Base-by-base conservation (phyloP, 2,329 filamentous ascomycete genomes). In the Bimuria novae-zelandiae region DNA sequence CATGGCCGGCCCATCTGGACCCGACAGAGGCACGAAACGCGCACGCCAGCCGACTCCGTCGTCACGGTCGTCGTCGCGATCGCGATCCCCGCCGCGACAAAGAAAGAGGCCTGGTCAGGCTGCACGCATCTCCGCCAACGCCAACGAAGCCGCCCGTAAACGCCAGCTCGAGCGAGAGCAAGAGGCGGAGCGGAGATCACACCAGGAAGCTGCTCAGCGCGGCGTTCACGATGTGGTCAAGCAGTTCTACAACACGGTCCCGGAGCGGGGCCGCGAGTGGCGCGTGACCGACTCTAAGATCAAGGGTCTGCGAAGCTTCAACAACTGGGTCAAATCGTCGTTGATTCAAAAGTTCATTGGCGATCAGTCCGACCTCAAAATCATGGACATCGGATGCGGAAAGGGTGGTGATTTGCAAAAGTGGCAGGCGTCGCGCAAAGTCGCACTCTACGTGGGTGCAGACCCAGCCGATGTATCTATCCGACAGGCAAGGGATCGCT, bases 301-400 rank as follows among this genome's bases (percentile, higher is more conserved):
- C 79, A 96, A 95, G 77, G 94, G 94, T 0, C 79, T 99, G 48
- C 86, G 94, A 48, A 90, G 89, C 62, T 94, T 96, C 80, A 99
- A 99, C 78, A 99, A 99, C 75, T 99, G 94, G 94, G 84, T 99
- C 76, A 99, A 99, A 80, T 96, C 91, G 70, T 93, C 90, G 44
- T 85, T 97, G 63, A 97, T 99, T 62, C 92, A 97, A 71, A 97
- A 96, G 72, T 97, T 97, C 76, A 72, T 71, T 33, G 75, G 76
- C 43, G 76, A 79, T 29, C 71, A 74, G 52, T 73, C 72, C n/a
- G 68, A 86, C 51, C 79, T 97, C 41, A 81, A 93, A 17, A 89
- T 99, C 10, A 82, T 99, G 19, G 94, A 99, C 72, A 87, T 99
- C 69, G 94, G 94, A 22, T 99, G 94, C 72, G 94, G 94, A 47